Evolutionary conservation across 345 rosid species (phyloP).

Genomic region (Mangifera indica): DNA sequence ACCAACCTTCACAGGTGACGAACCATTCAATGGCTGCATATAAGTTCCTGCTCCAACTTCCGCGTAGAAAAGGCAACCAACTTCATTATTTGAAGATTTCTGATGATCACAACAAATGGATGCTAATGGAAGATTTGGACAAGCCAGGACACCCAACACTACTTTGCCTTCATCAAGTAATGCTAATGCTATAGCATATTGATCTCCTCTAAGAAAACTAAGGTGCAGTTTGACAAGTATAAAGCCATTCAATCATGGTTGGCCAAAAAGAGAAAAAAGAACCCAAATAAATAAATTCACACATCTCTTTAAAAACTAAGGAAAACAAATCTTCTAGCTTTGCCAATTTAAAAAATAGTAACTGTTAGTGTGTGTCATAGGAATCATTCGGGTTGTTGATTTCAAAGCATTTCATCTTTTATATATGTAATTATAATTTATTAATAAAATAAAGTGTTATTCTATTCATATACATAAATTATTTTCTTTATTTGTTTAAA

Average conservation of each 20-base stretch:
- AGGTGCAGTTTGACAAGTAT: neutral
- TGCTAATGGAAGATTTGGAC: constrained; percentile 89
- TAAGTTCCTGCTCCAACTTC: constrained; percentile 73
- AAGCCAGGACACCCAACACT: constrained; percentile 87
- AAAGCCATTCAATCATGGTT: neutral
- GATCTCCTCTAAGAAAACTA: constrained; percentile 91
- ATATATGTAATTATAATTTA: too few relatives aligned
- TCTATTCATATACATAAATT: too few relatives aligned
- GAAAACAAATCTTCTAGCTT: neutral
- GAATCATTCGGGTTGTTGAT: too few relatives aligned
- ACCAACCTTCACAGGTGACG: constrained; percentile 56
- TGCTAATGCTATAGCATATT: constrained; percentile 88
- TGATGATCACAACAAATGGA: constrained; percentile 40
- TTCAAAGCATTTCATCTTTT: too few relatives aligned
- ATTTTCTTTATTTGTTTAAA: too few relatives aligned
- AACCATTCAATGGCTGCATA: constrained; percentile 66
- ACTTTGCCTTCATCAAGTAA: constrained; percentile 90
- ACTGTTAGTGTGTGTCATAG: too few relatives aligned
- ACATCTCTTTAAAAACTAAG: neutral
- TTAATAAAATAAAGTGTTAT: too few relatives aligned
- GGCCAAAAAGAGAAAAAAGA: too few relatives aligned
- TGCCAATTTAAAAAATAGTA: neutral
- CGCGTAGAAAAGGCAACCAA: constrained; percentile 85
- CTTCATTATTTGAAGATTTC: constrained; percentile 33
- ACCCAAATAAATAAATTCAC: neutral